Evolutionary conservation across 1,284 basidiomycete genomes (phyloP).

Genomic region (Vanrija sp.): DNA sequence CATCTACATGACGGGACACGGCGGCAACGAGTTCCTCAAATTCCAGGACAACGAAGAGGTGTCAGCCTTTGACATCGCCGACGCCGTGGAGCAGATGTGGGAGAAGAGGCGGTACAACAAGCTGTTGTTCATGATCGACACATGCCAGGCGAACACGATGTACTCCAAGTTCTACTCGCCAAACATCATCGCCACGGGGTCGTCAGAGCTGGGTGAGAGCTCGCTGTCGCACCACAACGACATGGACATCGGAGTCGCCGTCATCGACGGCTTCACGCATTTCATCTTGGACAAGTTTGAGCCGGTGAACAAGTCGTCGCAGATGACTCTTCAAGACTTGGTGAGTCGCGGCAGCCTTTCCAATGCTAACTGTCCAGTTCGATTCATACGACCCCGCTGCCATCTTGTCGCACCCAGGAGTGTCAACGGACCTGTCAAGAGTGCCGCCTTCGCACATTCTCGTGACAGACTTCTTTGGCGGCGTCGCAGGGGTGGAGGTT

Average conservation of each 20-base stretch:
- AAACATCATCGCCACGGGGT: constrained; percentile 90
- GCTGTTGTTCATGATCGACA: constrained; percentile 97
- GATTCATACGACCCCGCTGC: constrained; percentile 67
- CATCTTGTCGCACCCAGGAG: constrained; percentile 80
- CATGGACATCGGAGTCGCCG: constrained; percentile 86
- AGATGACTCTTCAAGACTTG: constrained; percentile 75
- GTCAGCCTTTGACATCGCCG: constrained; percentile 89
- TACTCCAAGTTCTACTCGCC: constrained; percentile 93
- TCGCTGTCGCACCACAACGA: constrained; percentile 97
- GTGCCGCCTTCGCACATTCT: constrained; percentile 61
- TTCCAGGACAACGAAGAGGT: constrained; percentile 99
- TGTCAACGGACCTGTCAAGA: constrained; percentile 76
- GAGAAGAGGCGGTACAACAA: constrained; percentile 95
- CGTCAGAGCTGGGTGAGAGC: constrained; percentile 79
- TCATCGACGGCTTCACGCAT: constrained; percentile 94
- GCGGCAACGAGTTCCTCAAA: constrained; percentile 96
- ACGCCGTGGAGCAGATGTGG: constrained; percentile 98
- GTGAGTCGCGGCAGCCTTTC: constrained; percentile 52
- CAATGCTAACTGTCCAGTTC: constrained; percentile 57
- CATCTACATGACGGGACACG: constrained; percentile 97
- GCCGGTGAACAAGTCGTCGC: constrained; percentile 81
- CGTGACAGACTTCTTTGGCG: constrained; percentile 94
- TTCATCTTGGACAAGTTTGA: constrained; percentile 89
- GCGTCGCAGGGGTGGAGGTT: constrained; percentile 75
- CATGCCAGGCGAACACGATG: constrained; percentile 96